Conservation (phyloP, 106 monocot species). For the Posidonia australis region DNA sequence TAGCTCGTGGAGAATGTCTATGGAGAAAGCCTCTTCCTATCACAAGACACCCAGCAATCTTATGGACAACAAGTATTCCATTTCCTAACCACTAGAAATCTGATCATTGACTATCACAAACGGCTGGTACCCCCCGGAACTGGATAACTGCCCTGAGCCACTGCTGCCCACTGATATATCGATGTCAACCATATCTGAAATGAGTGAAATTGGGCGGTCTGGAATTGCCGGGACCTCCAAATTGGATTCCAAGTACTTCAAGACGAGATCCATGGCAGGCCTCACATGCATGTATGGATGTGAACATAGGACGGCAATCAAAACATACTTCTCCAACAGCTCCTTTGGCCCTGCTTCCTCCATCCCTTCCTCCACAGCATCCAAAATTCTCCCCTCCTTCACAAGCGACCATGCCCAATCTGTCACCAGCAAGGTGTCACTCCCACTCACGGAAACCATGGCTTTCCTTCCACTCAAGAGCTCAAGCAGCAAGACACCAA, state of each 20-base stretch:
- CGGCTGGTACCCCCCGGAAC: constrained; percentile 40
- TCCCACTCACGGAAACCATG: constrained; percentile 30
- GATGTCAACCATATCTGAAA: constrained; percentile 52
- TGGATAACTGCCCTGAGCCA: constrained; percentile 52
- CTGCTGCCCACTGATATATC: constrained; percentile 63
- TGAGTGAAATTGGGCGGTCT: constrained; percentile 63
- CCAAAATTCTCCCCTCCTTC: constrained; percentile 40
- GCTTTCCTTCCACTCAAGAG: constrained; percentile 87
- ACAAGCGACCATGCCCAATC: constrained; percentile 95
- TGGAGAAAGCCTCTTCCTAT: no score
- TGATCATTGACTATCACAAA: no score
- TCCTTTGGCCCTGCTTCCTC: constrained; percentile 42
- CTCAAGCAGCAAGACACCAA: constrained; percentile 80
- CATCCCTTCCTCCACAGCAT: constrained; percentile 71
- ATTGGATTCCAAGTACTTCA: constrained; percentile 72
- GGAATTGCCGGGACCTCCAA: constrained; percentile 40
- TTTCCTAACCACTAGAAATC: no score
- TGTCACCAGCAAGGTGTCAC: constrained; percentile 34
- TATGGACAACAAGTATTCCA: no score
- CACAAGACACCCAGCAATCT: no score
- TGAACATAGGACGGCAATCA: constrained; percentile 56
- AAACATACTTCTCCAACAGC: constrained; percentile 78
- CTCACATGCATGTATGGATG: constrained; percentile 84
- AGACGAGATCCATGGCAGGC: constrained; percentile 78
- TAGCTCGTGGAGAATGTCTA: no score